Percentiles rank a stretch among this genome's conserved stretches.
phyloP scores from a whole-genome alignment of 2,329 filamentous ascomycete genomes.

The Capronia coronata region DNA sequence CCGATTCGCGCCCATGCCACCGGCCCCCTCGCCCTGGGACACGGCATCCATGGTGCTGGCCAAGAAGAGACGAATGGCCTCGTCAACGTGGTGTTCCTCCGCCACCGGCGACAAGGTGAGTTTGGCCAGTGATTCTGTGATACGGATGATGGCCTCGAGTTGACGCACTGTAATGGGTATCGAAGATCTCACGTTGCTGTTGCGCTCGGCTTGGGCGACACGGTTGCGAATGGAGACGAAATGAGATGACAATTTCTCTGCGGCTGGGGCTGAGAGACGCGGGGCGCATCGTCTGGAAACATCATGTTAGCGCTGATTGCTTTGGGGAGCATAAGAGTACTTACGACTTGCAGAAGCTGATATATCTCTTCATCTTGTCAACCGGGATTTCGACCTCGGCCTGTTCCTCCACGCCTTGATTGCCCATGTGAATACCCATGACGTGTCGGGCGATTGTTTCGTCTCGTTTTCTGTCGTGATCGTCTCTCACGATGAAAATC shows the following conservation, averaged over 20 bases:
- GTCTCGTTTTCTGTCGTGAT: conserved; percentile 82
- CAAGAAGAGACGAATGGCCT: conserved; percentile 93
- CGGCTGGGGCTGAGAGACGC: conserved; percentile 79
- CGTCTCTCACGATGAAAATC: conserved; percentile 98
- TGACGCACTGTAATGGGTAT: conserved; percentile 98
- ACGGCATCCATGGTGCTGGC: conserved; percentile 98
- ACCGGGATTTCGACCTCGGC: conserved; percentile 83
- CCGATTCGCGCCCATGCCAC: conserved; percentile 54
- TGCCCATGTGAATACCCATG: conserved; percentile 94
- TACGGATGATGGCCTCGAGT: conserved; percentile 92
- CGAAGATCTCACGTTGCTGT: conserved; percentile 81
- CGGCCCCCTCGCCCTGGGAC: conserved; percentile 72
- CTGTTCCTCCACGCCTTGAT: conserved; percentile 72
- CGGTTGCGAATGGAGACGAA: conserved; percentile 95
- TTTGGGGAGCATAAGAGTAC: conserved; percentile 34
- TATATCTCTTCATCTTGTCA: conserved; percentile 95
- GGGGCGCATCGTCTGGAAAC: conserved; percentile 72
- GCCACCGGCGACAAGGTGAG: conserved; percentile 78
- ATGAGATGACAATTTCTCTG: conserved; percentile 92
- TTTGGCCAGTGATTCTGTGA: conserved; percentile 92
- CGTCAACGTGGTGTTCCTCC: conserved; percentile 86
- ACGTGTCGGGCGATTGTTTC: conserved; percentile 94
- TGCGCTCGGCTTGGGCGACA: conserved; percentile 83
- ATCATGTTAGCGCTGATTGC: neutral
- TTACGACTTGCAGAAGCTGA: conserved; percentile 93